These are phyloP conservation scores for Pythium periplocum DNA, from an alignment of 352 stramenopile species.

Conservation along the genomic window DNA sequence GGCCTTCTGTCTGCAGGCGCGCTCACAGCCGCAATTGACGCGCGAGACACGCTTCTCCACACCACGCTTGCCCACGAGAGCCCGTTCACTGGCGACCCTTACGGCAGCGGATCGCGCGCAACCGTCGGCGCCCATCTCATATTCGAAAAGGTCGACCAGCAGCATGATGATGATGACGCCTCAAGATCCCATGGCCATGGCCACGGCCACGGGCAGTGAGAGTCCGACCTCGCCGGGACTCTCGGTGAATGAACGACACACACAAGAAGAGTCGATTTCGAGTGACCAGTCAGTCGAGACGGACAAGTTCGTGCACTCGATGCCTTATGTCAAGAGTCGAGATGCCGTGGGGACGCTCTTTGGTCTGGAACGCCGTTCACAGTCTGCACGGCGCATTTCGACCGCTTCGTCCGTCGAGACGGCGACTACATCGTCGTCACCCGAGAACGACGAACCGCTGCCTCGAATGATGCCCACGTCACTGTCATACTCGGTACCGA, in stretches of 20 bases:
- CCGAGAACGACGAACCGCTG: slow-evolving; percentile 26
- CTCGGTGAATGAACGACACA: slow-evolving; percentile 3
- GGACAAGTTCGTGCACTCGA: slow-evolving; percentile 40
- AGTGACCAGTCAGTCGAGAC: not conserved
- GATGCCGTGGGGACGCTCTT: slow-evolving; percentile 25
- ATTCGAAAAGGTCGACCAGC: too few relatives aligned
- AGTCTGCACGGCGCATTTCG: slow-evolving; percentile 37
- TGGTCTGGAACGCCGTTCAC: slow-evolving; percentile 25
- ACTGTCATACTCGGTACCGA: slow-evolving; percentile 72
- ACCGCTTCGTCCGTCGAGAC: slow-evolving; percentile 31
- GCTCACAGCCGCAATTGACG: not conserved
- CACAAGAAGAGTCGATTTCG: not conserved
- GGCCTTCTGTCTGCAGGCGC: slow-evolving; percentile 12
- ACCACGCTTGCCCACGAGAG: not conserved
- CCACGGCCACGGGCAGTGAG: too few relatives aligned
- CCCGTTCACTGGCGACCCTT: not conserved
- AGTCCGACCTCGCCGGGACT: not conserved
- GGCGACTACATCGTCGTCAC: slow-evolving; percentile 25
- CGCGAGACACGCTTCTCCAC: slow-evolving; percentile 2
- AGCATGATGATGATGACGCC: too few relatives aligned
- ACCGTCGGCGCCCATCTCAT: too few relatives aligned
- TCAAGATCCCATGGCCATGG: too few relatives aligned
- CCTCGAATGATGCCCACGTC: slow-evolving; percentile 31
- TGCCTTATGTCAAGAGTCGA: slow-evolving; percentile 65
- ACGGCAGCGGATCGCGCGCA: too few relatives aligned